These are phyloP conservation scores for Juncus inflexus DNA, from an alignment of 176 grass and related monocot genomes.

Conservation along the genomic window DNA sequence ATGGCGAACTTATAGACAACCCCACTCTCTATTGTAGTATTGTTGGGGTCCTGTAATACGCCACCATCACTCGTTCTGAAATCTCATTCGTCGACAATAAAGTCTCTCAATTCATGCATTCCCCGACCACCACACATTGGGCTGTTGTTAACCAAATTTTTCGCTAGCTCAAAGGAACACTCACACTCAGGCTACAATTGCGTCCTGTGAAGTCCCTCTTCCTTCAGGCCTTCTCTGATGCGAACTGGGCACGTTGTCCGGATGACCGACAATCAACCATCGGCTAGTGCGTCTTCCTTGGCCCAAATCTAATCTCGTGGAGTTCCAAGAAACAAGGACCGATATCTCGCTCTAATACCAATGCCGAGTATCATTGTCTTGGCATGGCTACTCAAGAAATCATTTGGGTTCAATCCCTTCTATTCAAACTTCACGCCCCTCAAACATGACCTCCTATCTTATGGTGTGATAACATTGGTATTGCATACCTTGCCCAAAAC, in stretches of 20 bases:
- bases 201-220: not conserved
- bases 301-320: no score
- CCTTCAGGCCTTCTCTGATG: not conserved
- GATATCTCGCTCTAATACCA: not conserved
- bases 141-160: not conserved
- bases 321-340: not conserved
- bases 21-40: not conserved
- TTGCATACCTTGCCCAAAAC: no score
- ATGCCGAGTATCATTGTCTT: not conserved
- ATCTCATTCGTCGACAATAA: no score
- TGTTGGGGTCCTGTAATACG: not conserved
- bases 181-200: not conserved
- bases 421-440: no score
- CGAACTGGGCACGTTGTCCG: not conserved
- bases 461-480: no score
- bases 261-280: not conserved
- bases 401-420: no score
- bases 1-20: not conserved
- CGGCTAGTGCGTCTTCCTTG: no score
- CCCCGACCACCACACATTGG: not conserved
- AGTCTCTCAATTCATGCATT: not conserved
- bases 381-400: not conserved
- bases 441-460: no score
- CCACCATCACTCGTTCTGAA: no score
- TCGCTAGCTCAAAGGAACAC: not conserved